Percentiles rank a stretch among this genome's conserved stretches.
These are phyloP conservation scores for Cyclotella sp. DNA, from an alignment of 108 stramenopile genomes.

Conservation along the genomic window DNA sequence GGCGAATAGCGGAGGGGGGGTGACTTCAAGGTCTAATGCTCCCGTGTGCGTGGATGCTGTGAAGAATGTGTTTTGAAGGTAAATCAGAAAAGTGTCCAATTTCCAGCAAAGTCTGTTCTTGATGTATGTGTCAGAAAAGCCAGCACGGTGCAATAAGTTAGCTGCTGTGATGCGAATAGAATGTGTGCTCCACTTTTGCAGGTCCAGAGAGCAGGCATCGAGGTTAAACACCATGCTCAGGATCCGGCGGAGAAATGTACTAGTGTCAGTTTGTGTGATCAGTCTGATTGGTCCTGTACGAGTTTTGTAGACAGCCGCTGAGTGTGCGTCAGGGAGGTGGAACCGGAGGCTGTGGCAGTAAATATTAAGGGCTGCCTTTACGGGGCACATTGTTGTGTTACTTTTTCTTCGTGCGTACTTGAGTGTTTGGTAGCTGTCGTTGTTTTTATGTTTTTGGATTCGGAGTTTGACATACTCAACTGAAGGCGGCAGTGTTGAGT, in stretches of 20 bases:
- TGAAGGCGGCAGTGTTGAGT: not conserved
- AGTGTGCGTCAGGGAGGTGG: not conserved
- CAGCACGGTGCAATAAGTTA: not conserved
- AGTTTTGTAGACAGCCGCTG: not conserved
- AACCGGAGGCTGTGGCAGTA: not conserved
- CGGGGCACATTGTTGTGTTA: constrained; percentile 2
- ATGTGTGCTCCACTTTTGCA: not conserved
- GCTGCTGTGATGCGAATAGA: not conserved
- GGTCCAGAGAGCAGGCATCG: not conserved
- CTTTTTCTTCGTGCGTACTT: not conserved
- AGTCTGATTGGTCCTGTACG: not conserved
- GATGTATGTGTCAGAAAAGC: constrained; percentile 1
- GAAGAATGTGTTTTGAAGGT: not conserved
- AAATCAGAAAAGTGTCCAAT: not conserved
- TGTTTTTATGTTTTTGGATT: constrained; percentile 6
- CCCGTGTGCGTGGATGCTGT: not conserved
- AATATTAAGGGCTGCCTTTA: constrained; percentile 3
- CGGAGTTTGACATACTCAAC: not conserved
- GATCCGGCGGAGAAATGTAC: not conserved
- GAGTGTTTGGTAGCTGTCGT: not conserved
- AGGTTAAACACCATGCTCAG: not conserved
- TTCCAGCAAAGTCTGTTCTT: constrained; percentile 6
- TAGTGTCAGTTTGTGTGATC: constrained; percentile 1
- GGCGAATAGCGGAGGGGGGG: too few species aligned
- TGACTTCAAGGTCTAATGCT: too few species aligned